Base-by-base conservation (phyloP, 768 basidiomycete genomes). In the Amanita thiersii region DNA sequence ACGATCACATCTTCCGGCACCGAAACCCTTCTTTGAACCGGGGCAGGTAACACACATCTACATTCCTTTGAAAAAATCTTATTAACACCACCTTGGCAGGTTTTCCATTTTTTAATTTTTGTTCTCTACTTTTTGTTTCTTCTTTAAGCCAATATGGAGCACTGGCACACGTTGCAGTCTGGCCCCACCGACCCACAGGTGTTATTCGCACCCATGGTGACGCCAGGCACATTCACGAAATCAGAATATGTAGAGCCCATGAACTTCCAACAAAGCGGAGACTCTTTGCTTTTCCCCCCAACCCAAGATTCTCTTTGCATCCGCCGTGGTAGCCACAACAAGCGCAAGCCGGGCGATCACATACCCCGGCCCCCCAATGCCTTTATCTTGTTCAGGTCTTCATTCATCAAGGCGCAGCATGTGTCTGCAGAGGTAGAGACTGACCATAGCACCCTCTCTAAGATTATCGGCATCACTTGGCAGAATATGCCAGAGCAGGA, bases 351-450 rank as follows among this genome's bases (percentile, higher is more conserved):
- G 10, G 75, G 77, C 19, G 74, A 81, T 48, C 82, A 87, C 56
- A 84, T 89, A 48, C 86, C 86, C 12, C 82, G 86, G 31, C 86
- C 86, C 1, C 83, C 86, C 2, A 88, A 89, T 53, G 86, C 86
- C 18, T 89, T 89, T 64, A 89, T 88, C 55, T 73, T 89, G 52
- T 89, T 88, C 69, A 80, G 86, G 47, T 84, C 83, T 0, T 79
- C 81, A 0, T 87, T 87, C 61, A 84, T 87, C 58, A 84, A 83
- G 63, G 72, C 67, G 50, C 79, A 84, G 51, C 81, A 82, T 50
- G 83, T 88, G 49, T 78, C 83, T 6, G 75, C 80, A 5, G 77
- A 73, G 44, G 79, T 87, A 46, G 86, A 88, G 66, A 83, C 82
- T 21, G 86, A 83, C 56, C 86, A 86, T 62, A 81, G 79, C 51